Percentiles rank a stretch among this genome's conserved stretches.
phyloP scores from a whole-genome alignment of 2,329 filamentous ascomycete species.

The Keithomyces neogunnii region DNA sequence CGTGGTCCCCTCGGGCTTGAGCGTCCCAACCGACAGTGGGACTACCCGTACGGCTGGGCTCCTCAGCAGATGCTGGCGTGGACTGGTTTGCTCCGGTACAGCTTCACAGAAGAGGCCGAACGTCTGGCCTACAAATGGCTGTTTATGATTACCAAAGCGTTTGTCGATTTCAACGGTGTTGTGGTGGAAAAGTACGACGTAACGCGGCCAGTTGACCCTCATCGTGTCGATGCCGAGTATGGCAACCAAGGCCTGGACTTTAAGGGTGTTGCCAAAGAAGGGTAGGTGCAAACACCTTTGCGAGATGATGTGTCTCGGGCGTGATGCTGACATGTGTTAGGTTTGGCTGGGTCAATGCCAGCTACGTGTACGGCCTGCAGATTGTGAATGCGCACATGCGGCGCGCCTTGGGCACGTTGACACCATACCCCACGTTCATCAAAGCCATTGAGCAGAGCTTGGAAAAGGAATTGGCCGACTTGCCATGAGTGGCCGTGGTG shows the following conservation, averaged over 20 bases:
- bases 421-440: slow-evolving; percentile 75
- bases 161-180: slow-evolving; percentile 96
- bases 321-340: slow-evolving; percentile 34
- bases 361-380: slow-evolving; percentile 87
- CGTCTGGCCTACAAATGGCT: slow-evolving; percentile 92
- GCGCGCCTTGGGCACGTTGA: slow-evolving; percentile 79
- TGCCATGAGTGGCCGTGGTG: slow-evolving; percentile 13
- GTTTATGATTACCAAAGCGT: slow-evolving; percentile 97
- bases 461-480: slow-evolving; percentile 41
- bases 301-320: background rate
- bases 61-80: slow-evolving; percentile 98
- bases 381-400: slow-evolving; percentile 85
- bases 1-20: slow-evolving; percentile 72
- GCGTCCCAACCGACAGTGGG: slow-evolving; percentile 93
- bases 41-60: slow-evolving; percentile 97
- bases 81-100: slow-evolving; percentile 86
- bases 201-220: slow-evolving; percentile 79
- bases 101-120: slow-evolving; percentile 84
- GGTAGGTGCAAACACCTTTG: slow-evolving; percentile 50
- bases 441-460: slow-evolving; percentile 53
- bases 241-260: slow-evolving; percentile 95
- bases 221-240: slow-evolving; percentile 93
- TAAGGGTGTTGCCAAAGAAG: slow-evolving; percentile 91
- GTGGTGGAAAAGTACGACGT: slow-evolving; percentile 99
- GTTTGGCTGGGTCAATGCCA: slow-evolving; percentile 98